Evolutionary conservation across 1,284 basidiomycete species (phyloP), one percentile per base, ranked within the genome.

Genomic region (Termitomyces sp.): DNA sequence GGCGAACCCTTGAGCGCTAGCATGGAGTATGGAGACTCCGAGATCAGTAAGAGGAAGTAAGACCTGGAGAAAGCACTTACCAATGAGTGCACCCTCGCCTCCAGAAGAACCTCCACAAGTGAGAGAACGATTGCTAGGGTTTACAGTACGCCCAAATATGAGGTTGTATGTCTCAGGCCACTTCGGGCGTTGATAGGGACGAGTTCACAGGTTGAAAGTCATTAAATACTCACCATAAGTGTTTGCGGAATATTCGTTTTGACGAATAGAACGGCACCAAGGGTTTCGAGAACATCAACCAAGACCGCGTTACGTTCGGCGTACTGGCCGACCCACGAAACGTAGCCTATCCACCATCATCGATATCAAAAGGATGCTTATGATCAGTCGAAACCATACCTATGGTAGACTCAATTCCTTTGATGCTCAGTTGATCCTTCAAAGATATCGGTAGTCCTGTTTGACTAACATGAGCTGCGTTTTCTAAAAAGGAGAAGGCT

Each of bases 171-270:
- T 82, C 65, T 87, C 85, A 1, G 71, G 33, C 53, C 52, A 59
- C 58, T 57, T 31, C 5, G 0, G 13, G 24, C 3, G 12, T 8
- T 21, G 12, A 31, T 21, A 15, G 8, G 24, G 40, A 24, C 21
- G 1, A 21, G 9, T 5, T 6, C 40, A 13, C 13, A 24, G 2
- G 7, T 13, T 13, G 5, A 41, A 41, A 21, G 12, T 6, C 40
- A 24, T 24, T 12, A 41, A 10, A 39, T 15, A 36, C 61, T 41
- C 61, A 79, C 81, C 79, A 83, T 80, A 15, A 87, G 65, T 2
- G 84, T 83, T 64, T 86, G 85, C 0, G 85, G 84, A 15, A 86
- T 68, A 59, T 89, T 88, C 1, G 84, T 87, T 58, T 82, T 79
- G 3, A 86, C 82, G 54, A 79, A 89, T 5, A 78, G 75, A 9